Percentiles rank a stretch among this genome's conserved stretches.
These are phyloP conservation scores for Crithidia sp. DNA, from an alignment of 208 protist species.

Conservation along the genomic window DNA sequence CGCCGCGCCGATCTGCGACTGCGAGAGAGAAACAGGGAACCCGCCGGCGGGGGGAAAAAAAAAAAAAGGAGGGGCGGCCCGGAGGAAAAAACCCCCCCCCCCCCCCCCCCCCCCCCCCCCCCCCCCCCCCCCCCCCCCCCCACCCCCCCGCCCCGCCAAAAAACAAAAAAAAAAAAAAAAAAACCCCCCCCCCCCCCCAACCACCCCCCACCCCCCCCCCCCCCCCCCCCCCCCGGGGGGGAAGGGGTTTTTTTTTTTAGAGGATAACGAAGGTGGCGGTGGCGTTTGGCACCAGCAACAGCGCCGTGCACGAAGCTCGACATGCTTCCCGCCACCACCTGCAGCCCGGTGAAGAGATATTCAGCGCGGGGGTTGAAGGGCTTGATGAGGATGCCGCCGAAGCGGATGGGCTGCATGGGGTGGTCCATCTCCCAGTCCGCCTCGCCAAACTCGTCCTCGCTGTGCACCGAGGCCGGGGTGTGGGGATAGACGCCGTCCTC, in stretches of 20 bases:
- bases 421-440: conserved; percentile 81
- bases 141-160: no score
- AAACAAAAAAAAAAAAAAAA: no score
- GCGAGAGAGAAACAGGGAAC: conserved; percentile 81
- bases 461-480: conserved; percentile 38
- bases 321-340: conserved; percentile 87
- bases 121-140: no score
- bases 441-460: conserved; percentile 69
- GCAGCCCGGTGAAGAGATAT: conserved; percentile 84
- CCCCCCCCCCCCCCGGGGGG: no score
- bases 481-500: conserved; percentile 1
- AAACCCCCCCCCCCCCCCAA: no score
- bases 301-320: conserved; percentile 88
- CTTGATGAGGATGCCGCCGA: conserved; percentile 75
- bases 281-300: conserved; percentile 85
- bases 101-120: no score
- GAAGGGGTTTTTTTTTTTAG: no score
- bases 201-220: no score
- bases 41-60: no score
- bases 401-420: conserved; percentile 75
- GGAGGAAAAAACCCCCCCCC: no score
- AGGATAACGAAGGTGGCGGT: conserved; percentile 82
- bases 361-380: conserved; percentile 87
- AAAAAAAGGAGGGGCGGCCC: no score
- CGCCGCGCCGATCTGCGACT: conserved; percentile 78